Base-by-base conservation (phyloP, 164 flowering plant genomes). In the Macadamia tetraphylla region DNA sequence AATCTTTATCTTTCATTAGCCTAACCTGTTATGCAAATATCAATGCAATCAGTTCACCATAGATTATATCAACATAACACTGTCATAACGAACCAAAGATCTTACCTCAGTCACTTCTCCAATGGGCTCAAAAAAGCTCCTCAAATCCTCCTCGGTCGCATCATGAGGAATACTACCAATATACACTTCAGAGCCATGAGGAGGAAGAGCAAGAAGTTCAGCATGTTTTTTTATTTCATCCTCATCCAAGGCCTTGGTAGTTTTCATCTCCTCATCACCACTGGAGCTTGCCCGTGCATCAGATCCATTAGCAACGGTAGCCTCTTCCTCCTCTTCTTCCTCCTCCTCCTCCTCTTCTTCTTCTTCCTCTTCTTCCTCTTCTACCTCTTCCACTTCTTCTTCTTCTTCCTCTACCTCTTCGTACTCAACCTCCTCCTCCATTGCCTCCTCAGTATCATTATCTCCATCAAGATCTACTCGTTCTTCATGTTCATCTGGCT, bases 141-240 rank as follows among this genome's bases (percentile, higher is more conserved):
- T 86, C 73, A 93, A 75, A 44, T 89, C 94, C 49, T 85, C 92
- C 53, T 91, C 88, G 9, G 86, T 75, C 63, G 76, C 81, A 85
- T 88, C 85, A 53, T 80, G 79, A 63, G 92, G 83, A 70, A 91
- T 81, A 30, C 94, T 88, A 71, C 98, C 98, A 44, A 93, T 23
- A 68, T 84, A 93, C 13, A 93, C 90, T 78, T 93, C 97, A 57
- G 96, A 89, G 42, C 97, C 97, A 81, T 91, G 97, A 68, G 96
- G 91, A 66, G 98, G 97, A 74, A 87, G 90, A 48, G 92, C 81
- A 81, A 94, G 96, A 79, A 94, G 93, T 63, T 87, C 91, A 48
- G 81, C 87, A 76, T 86, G 92, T 67, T 85, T 84, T 73, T 76
- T 75, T 63, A 71, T 78, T 70, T 81, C 88, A 62, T 81, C 86